Base-by-base conservation (phyloP, 2,329 filamentous ascomycete genomes). In the Hypoxylon sp. region DNA sequence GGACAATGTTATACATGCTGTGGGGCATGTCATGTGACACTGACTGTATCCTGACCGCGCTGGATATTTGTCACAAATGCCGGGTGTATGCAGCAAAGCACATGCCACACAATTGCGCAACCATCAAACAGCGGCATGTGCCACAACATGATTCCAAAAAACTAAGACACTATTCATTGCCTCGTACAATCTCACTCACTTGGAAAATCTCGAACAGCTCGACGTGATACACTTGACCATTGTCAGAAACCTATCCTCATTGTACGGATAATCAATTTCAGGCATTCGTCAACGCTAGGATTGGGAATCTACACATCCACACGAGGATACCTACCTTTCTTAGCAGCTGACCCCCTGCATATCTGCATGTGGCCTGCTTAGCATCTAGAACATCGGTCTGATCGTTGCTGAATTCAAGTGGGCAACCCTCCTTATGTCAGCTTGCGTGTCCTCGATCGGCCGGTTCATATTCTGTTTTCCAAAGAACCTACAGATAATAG, bases 321-420 rank as follows among this genome's bases (percentile, higher is more conserved):
- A 59, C 59, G 53, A 60, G 63, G 59, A 63, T 66, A 69, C 63
- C 63, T 67, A 63, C 60, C 59, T 45, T 60, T 64, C 56, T 64
- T 67, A 67, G 63, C 67, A 68, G 53, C 67, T 65, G 64, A 60
- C 53, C 61, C 63, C 60, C 55, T 63, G 60, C 32, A 34, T 36
- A 23, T 52, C 56, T 65, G 64, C 67, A 64, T 67, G 60, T 67
- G 60, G 67, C 52, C 66, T 63, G 21, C 28, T 25, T 58, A 11
- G 17, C 60, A 65, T 65, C 68, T 70, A 68, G 68, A 70, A 65
- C 59, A 58, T 63, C 55, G 48, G 62, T 58, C 61, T 67, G 36
- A 45, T 25, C 49, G 30, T 63, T 53, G 53, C 25, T 32, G 23
- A 48, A 59, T 65, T 46, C 46, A 34, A 49, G 23, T 62, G 28